phyloP scores from a whole-genome alignment of 768 basidiomycete genomes.

The Amanita rimosa region DNA sequence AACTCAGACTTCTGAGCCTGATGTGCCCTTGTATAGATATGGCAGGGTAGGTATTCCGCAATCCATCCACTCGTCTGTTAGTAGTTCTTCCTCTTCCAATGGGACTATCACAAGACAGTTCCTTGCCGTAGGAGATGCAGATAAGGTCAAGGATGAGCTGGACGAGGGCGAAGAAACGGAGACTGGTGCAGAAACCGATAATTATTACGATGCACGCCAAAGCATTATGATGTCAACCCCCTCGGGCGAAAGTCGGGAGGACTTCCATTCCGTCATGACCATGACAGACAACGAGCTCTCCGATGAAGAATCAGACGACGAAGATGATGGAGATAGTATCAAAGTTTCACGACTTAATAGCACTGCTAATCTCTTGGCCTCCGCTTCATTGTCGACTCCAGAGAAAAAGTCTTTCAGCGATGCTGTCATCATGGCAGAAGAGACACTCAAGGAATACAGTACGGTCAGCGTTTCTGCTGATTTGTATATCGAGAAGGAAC shows the following conservation, averaged over 20 bases:
- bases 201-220: conserved; percentile 74
- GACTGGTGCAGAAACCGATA: conserved; percentile 58
- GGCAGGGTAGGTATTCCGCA: conserved; percentile 36
- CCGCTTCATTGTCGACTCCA: background rate
- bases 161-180: conserved; percentile 28
- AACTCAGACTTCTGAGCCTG: conserved; percentile 23
- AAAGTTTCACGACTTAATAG: conserved; percentile 20
- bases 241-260: conserved; percentile 47
- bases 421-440: conserved; percentile 17
- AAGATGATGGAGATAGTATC: conserved; percentile 64
- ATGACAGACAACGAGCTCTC: conserved; percentile 61
- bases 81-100: conserved; percentile 23
- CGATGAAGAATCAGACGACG: conserved; percentile 26
- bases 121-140: conserved; percentile 15
- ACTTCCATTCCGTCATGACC: conserved; percentile 70
- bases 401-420: conserved; percentile 10
- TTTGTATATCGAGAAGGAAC: conserved; percentile 19
- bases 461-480: conserved; percentile 31
- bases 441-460: conserved; percentile 36
- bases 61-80: conserved; percentile 14
- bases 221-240: conserved; percentile 56
- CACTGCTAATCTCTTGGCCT: conserved; percentile 25
- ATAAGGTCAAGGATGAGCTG: conserved; percentile 14
- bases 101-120: conserved; percentile 29
- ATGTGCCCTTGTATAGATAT: conserved; percentile 12